A percentile compares a stretch with the other conserved stretches of the same genome.
These are phyloP conservation scores for Aspergillus incahuasiensis DNA, from an alignment of 495 filamentous ascomycete species.

Conservation along the genomic window DNA sequence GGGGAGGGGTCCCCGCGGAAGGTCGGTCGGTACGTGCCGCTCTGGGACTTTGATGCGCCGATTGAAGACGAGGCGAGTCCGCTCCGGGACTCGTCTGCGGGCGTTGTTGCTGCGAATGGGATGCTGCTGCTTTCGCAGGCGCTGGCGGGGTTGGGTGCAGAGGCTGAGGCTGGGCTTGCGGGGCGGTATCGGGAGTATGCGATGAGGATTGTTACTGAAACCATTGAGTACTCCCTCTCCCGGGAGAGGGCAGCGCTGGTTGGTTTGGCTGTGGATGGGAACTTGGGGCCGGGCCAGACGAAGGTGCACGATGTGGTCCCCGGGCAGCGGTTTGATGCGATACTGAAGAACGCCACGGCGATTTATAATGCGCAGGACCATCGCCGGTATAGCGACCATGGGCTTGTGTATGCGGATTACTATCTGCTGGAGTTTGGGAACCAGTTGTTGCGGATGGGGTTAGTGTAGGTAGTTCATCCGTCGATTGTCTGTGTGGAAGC, in stretches of 20 bases:
- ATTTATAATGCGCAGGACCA: conserved; percentile 29
- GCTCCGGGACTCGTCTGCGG: conserved; percentile 34
- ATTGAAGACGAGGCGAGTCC: conserved; percentile 14
- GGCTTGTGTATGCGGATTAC: conserved; percentile 46
- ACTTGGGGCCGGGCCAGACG: too few relatives aligned
- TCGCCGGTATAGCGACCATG: conserved; percentile 31
- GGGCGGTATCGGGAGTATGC: conserved; percentile 27
- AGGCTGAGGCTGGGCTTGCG: background rate
- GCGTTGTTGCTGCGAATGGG: conserved; percentile 38
- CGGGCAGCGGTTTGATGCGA: conserved; percentile 13
- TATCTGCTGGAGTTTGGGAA: conserved; percentile 45
- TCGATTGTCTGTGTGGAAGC: too few relatives aligned
- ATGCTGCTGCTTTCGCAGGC: conserved; percentile 33
- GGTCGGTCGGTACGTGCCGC: conserved; percentile 19
- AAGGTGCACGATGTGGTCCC: background rate
- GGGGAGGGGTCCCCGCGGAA: too few relatives aligned
- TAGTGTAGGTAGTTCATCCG: conserved; percentile 4
- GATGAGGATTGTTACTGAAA: conserved; percentile 31
- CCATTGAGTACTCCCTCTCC: conserved; percentile 25
- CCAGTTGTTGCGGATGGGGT: conserved; percentile 21
- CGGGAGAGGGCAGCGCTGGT: background rate
- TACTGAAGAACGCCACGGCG: conserved; percentile 35
- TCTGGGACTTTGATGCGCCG: conserved; percentile 42
- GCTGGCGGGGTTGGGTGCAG: background rate
- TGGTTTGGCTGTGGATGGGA: background rate